Percentiles rank a stretch among this genome's conserved stretches.
Conservation (phyloP, 164 flowering plant species). For the Euptelea pleiosperma region DNA sequence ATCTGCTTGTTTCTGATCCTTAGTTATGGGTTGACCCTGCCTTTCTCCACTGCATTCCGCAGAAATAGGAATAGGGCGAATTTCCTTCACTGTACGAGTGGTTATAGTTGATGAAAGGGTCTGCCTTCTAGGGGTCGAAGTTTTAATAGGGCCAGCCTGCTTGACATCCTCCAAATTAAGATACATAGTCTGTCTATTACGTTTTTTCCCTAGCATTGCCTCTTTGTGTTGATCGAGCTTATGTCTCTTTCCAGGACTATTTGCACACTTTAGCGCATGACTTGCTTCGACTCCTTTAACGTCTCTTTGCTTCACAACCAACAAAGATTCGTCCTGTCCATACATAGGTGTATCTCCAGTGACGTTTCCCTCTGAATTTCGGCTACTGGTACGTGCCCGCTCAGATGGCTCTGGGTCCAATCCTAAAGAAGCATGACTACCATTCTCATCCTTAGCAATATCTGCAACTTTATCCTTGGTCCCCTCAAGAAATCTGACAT, state of each 20-base stretch:
- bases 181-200: conserved; percentile 81
- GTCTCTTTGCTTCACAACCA: conserved; percentile 46
- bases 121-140: conserved; percentile 76
- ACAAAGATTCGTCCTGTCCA: conserved; percentile 48
- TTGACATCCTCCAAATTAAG: conserved; percentile 86
- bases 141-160: conserved; percentile 77
- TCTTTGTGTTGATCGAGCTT: conserved; percentile 79
- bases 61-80: conserved; percentile 36
- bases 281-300: conserved; percentile 76
- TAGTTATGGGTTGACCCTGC: conserved; percentile 35
- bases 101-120: conserved; percentile 44
- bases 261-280: conserved; percentile 62
- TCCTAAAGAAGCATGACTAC: conserved; percentile 22
- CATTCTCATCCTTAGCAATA: conserved; percentile 23
- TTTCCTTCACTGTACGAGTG: conserved; percentile 65
- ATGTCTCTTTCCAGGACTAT: conserved; percentile 62
- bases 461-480: conserved; percentile 18
- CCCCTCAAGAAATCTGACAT: conserved; percentile 14
- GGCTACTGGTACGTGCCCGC: conserved; percentile 21
- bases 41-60: conserved; percentile 60
- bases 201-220: conserved; percentile 90
- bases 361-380: conserved; percentile 27
- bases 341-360: conserved; percentile 34
- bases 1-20: conserved; percentile 63
- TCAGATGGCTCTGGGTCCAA: conserved; percentile 37